Base-by-base conservation (phyloP, 306 rosid species). In the Oemleria cerasiformis region DNA sequence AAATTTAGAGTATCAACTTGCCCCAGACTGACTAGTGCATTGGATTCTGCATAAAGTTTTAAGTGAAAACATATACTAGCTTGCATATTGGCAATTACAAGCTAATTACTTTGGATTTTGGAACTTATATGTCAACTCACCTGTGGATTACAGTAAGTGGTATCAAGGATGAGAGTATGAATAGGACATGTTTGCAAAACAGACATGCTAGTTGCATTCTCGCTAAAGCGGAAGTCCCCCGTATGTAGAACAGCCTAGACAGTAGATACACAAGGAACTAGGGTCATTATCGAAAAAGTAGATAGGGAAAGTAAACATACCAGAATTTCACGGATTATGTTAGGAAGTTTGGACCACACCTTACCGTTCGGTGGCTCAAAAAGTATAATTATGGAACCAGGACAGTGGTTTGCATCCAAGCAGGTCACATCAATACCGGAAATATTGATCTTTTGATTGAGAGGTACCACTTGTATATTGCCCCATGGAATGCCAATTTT, bases 401-500 rank as follows among this genome's bases (percentile, higher is more conserved):
- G 97, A 72, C 97, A 93, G 74, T 93, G 98, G 77, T 91, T 93
- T 82, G 98, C 98, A 83, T 93, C 98, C 86, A 91, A 82, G 83
- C 88, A 93, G 78, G 94, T 93, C 82, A 93, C 94, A 53, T 79
- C 84, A 75, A 86, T 63, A 60, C 97, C 97, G 7, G 83, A 83
- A 81, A 93, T 84, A 73, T 82, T 87, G 63, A 83, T 74, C 79
- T 79, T 91, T 80, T 88, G 84, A 80, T 91, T 76, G 34, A 91
- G 85, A 64, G 92, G 94, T 79, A 91, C 67, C 67, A 93, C 84
- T 49, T 91, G 89, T 75, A 93, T 70, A 68, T 83, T 91, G 77
- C 91, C 91, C 91, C 85, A 88, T 14, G 97, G 82, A 68, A 93
- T 91, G 76, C 97, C 97, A 75, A 93, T 82, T 86, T 93, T 93